A percentile compares a stretch with the other conserved stretches of the same genome.
Evolutionary conservation across 2,329 filamentous ascomycete genomes (phyloP).

Genomic region (Mariannaea sp.): DNA sequence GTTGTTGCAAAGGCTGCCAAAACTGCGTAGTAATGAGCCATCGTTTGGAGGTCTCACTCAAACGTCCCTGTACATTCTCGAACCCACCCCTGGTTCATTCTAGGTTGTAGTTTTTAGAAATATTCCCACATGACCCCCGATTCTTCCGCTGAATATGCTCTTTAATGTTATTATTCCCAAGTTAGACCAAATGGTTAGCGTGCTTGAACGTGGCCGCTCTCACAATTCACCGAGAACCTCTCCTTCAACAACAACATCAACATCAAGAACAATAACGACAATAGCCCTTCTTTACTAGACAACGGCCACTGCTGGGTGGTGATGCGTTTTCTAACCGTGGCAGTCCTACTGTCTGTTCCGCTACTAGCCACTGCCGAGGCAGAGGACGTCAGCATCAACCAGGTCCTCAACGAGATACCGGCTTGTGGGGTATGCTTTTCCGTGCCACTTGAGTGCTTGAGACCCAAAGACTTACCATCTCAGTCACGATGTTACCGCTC

Average conservation of each 20-base stretch:
- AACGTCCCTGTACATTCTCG: conserved; percentile 19
- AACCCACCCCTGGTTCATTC: conserved; percentile 10
- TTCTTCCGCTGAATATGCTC: not conserved
- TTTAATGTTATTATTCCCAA: no score
- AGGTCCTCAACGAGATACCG: conserved; percentile 9
- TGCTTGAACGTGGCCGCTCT: not conserved
- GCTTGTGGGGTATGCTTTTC: conserved; percentile 7
- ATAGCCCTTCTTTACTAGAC: not conserved
- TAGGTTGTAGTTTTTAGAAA: conserved; percentile 13
- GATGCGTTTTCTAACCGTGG: conserved; percentile 5
- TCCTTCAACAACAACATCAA: conserved; percentile 15
- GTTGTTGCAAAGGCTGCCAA: conserved; percentile 15
- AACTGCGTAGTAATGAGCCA: conserved; percentile 5
- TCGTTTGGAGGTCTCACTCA: conserved; percentile 13
- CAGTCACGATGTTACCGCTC: conserved; percentile 14
- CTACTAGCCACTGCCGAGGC: not conserved
- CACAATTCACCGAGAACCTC: conserved; percentile 2
- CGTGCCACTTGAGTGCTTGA: not conserved
- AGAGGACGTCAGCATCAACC: not conserved
- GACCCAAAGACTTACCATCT: not conserved
- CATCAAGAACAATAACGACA: no score
- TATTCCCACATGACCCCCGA: conserved; percentile 9
- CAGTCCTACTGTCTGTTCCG: conserved; percentile 9
- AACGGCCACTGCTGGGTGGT: conserved; percentile 1
- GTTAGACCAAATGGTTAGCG: conserved; percentile 4